phyloP scores from a whole-genome alignment of 768 basidiomycete genomes.

The Psilocybe subaeruginosa region DNA sequence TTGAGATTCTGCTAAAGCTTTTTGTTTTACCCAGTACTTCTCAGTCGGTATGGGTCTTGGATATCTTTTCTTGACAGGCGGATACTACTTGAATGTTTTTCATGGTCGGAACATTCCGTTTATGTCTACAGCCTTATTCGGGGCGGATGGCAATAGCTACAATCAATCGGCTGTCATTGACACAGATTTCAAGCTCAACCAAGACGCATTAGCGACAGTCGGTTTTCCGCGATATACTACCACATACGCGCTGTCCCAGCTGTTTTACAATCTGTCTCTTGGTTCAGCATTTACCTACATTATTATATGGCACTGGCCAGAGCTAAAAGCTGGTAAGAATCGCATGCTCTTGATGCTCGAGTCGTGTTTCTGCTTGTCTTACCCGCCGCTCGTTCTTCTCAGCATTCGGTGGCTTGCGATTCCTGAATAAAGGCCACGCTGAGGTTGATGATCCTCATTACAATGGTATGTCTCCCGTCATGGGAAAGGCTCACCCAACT shows the following conservation, averaged over 20 bases:
- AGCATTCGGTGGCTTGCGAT: conserved; percentile 47
- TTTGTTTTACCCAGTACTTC: too few species aligned
- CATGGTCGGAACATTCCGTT: conserved; percentile 20
- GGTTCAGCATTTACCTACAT: conserved; percentile 53
- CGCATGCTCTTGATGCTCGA: background rate
- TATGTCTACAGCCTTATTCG: conserved; percentile 58
- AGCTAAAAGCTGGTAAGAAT: conserved; percentile 41
- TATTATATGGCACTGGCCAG: conserved; percentile 54
- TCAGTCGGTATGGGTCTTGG: conserved; percentile 53
- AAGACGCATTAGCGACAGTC: conserved; percentile 49
- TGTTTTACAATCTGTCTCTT: conserved; percentile 53
- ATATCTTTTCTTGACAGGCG: conserved; percentile 50
- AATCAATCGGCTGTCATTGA: conserved; percentile 56
- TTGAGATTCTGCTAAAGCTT: background rate
- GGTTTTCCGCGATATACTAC: conserved; percentile 52
- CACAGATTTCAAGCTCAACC: conserved; percentile 49
- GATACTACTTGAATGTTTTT: conserved; percentile 55
- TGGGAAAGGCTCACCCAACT: background rate
- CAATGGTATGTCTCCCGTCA: conserved; percentile 30
- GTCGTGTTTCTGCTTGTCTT: background rate
- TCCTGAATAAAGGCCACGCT: conserved; percentile 36
- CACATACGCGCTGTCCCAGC: conserved; percentile 49
- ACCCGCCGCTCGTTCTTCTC: background rate
- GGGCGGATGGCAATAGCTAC: conserved; percentile 53
- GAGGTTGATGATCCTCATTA: conserved; percentile 57